These are phyloP conservation scores for Tilletia indica DNA, from an alignment of 1,284 basidiomycete genomes.

Conservation along the genomic window DNA sequence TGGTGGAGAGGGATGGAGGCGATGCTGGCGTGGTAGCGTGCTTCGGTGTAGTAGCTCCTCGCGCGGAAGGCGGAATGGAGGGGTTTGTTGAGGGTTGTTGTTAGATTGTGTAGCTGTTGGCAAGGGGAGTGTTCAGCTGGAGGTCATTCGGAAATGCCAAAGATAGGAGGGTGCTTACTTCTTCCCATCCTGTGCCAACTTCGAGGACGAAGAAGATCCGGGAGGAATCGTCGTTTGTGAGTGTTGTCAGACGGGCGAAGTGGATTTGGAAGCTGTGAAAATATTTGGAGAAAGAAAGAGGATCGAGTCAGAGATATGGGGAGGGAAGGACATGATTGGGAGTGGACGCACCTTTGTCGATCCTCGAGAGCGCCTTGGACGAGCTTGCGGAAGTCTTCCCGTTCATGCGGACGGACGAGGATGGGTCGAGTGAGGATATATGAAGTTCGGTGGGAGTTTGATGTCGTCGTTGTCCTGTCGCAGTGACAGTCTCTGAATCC, in stretches of 20 bases:
- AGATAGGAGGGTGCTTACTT: not conserved
- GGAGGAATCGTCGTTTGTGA: slow-evolving; percentile 1
- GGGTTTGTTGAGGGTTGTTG: slow-evolving; percentile 7
- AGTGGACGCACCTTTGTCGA: not conserved
- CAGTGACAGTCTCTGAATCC: not conserved
- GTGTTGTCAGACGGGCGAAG: not conserved
- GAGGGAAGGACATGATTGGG: not conserved
- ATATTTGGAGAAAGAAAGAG: not conserved
- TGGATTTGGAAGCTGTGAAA: not conserved
- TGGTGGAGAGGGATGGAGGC: not conserved
- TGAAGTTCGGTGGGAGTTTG: slow-evolving; percentile 19
- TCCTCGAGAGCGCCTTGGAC: slow-evolving; percentile 22
- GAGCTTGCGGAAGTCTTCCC: slow-evolving; percentile 24
- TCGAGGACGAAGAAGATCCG: slow-evolving; percentile 15
- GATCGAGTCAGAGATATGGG: not conserved
- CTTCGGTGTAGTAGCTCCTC: slow-evolving; percentile 8
- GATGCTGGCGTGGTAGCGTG: slow-evolving; percentile 15
- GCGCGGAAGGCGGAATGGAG: not conserved
- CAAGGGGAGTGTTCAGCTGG: not conserved
- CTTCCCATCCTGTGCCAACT: not conserved
- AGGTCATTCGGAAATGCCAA: not conserved
- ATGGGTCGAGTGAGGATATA: slow-evolving; percentile 39
- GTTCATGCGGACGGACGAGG: slow-evolving; percentile 32
- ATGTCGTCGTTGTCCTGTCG: not conserved
- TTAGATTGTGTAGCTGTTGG: not conserved